Evolutionary conservation across 2,329 filamentous ascomycete species (phyloP).

Genomic region (Trichoderma sp.): DNA sequence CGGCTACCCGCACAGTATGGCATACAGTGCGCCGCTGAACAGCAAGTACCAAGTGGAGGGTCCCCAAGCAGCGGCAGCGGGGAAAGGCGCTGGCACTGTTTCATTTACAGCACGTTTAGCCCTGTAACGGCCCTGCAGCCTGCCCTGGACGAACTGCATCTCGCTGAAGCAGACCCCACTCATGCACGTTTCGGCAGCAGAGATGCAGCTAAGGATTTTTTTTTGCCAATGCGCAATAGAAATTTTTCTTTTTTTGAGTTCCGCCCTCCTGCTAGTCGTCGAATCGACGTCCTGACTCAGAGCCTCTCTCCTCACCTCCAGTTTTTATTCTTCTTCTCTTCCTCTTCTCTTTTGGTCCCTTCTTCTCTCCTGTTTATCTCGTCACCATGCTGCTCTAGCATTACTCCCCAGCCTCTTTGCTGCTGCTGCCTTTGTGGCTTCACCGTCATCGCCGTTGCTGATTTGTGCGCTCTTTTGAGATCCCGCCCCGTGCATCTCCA

Average conservation of each 20-base stretch:
- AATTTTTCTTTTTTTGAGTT: conserved; percentile 22
- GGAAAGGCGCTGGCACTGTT: background rate
- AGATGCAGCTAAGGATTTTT: conserved; percentile 17
- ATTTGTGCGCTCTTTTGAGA: conserved; percentile 4
- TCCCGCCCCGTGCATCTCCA: conserved; percentile 21
- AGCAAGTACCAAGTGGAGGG: conserved; percentile 10
- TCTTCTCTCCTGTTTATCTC: background rate
- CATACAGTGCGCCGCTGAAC: background rate
- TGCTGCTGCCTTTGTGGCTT: conserved; percentile 21
- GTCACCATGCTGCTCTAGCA: conserved; percentile 24
- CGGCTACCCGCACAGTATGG: background rate
- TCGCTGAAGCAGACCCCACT: conserved; percentile 23
- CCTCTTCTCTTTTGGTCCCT: conserved; percentile 3
- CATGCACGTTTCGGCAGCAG: conserved; percentile 19
- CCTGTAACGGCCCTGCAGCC: conserved; percentile 5
- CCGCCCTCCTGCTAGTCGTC: conserved; percentile 20
- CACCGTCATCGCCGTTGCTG: conserved; percentile 5
- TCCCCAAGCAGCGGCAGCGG: background rate
- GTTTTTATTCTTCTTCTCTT: conserved; percentile 5
- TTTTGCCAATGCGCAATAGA: conserved; percentile 11
- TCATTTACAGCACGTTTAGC: conserved; percentile 20
- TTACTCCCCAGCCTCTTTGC: conserved; percentile 16
- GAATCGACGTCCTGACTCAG: conserved; percentile 25
- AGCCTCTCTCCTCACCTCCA: conserved; percentile 10
- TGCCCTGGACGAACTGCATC: background rate